Conservation (phyloP, 2,329 filamentous ascomycete species). For the Claviceps sp. region DNA sequence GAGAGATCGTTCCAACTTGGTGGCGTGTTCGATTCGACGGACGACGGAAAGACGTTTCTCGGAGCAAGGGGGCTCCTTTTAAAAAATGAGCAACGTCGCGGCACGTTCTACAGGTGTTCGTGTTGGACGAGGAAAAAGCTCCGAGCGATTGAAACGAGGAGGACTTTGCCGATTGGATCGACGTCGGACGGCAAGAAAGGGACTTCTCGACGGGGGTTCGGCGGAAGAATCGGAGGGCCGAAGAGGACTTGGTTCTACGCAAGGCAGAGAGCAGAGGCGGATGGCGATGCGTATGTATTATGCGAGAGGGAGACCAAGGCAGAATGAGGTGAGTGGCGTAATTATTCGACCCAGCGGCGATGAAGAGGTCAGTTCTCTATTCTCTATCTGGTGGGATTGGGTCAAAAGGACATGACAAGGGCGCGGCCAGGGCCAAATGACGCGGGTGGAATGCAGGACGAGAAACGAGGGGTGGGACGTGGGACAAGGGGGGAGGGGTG, state of each 20-base stretch:
- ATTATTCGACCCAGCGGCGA: background rate
- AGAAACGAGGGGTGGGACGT: constrained; percentile 1
- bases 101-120: background rate
- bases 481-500: background rate
- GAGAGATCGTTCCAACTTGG: background rate
- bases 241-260: background rate
- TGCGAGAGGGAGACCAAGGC: constrained; percentile 1
- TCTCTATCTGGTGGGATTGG: background rate
- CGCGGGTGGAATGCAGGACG: constrained; percentile 3
- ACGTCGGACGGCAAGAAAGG: background rate
- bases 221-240: background rate
- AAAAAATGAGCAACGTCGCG: background rate
- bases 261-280: background rate
- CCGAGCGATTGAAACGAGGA: background rate
- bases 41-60: background rate
- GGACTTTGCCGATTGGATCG: background rate
- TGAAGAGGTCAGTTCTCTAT: background rate
- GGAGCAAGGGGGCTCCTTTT: background rate
- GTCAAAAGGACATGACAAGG: constrained; percentile 2
- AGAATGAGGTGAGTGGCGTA: constrained; percentile 1
- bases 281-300: constrained; percentile 2
- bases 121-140: background rate
- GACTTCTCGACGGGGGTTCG: background rate
- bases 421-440: constrained; percentile 3
- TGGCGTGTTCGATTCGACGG: background rate